Base-by-base conservation (phyloP, 2,329 filamentous ascomycete genomes). In the Trichothecium sympodiale region DNA sequence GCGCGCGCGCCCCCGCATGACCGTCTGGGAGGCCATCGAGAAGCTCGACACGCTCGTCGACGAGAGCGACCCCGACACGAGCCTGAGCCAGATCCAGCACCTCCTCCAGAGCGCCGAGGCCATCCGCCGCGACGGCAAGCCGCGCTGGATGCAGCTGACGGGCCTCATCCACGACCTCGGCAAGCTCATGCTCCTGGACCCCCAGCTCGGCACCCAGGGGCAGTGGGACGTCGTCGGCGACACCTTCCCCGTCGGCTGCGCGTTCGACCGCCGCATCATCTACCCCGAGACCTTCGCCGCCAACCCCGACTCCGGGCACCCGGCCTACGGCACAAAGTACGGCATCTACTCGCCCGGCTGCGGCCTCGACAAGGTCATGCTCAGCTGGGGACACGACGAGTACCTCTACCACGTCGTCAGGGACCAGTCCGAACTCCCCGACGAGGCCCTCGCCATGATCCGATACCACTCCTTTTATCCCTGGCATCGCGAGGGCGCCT, bases 201-300 rank as follows among this genome's bases (percentile, higher is more conserved):
- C 76, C 41, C 57, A 58, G 37, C 55, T 60, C 34, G 51, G 51
- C 39, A 84, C 83, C n/a, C 65, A 80, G 50, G 86, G 86, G 35
- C 87, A 94, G 62, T 94, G 87, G 87, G 86, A 93, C 52, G 86
- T 94, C 3, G 87, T 94, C 17, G 87, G 87, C 38, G 83, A 88
- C 58, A 87, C 82, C 1, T 87, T 88, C 60, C 80, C 81, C 31
- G 80, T 87, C 29, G 83, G 83, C 48, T 85, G 80, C 56, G 72
- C 70, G 42, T 86, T 84, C 52, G 80, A 85, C 52, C 64, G 78
- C 40, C 67, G 71, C 45, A 89, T 89, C 64, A 82, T 94, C 62
- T 86, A 89, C 60, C 77, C 81, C 0, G 75, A 80, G 36, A 85
- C 80, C 17, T 94, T 94, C 59, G 62, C 58, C 41, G 68, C 64